Evolutionary conservation across 139 green algal species (phyloP), one percentile per base, ranked within the genome.

Genomic region (Edaphochlamys debaryana): DNA sequence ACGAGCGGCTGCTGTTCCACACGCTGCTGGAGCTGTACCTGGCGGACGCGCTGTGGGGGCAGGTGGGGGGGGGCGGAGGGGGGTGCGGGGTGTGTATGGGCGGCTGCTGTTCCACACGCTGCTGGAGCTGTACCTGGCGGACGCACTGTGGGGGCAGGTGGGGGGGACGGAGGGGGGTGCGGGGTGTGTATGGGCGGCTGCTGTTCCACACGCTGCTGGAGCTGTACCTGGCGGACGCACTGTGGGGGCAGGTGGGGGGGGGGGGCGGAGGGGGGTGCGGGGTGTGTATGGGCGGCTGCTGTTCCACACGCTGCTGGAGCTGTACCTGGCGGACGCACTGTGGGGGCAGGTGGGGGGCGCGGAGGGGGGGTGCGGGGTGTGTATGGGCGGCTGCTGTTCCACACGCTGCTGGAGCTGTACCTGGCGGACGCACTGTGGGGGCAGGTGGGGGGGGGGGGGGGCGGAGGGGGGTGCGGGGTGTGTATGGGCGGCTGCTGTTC

Each of bases 21-120:
- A 97, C 93, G 3, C 87, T 98, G 70, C 89, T 98, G 85, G 92
- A 98, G 91, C 87, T 98, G 40, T 97, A 98, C 85, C 91, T 98
- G 41, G 84, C 91, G 11, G 84, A 88, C 4, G 38, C 42, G 11
- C 38, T 80, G 38, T 80, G 74, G 74, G 17, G n/a, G 37, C 37
- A n/a, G n/a, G n/a, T n/a, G n/a, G 29, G 60, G 30, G 29, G 29
- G 37, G 45, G 69, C 62, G 27, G 50, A 52, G 54, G 56, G 78
- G 36, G 4, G 27, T 9, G 30, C 38, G 19, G 37, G 8, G 3
- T 70, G 30, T 62, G 37, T 40, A 42, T 45, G 77, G 40, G 75
- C 79, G 84, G 38, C 69, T 91, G 75, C 89, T 98, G 82, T 97
- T 96, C 85, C 95, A 95, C 79, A 97, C 93, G 4, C 87, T 98